These are phyloP conservation scores for Taphrina populina DNA, from an alignment of 1,139 yeast species.

Conservation along the genomic window DNA sequence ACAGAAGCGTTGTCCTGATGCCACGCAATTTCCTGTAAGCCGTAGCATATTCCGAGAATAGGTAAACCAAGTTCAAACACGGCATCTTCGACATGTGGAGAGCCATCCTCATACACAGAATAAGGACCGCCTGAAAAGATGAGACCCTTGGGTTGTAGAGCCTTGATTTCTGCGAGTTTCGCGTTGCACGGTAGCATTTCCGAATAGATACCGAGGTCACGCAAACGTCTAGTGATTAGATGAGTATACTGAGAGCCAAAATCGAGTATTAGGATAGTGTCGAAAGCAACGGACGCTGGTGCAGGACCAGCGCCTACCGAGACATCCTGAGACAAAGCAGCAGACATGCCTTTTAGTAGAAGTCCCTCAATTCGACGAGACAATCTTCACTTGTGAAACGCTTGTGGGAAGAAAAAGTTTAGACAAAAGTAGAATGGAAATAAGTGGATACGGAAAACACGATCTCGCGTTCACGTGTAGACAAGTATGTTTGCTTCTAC, in stretches of 20 bases:
- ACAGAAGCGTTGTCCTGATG: constrained; percentile 78
- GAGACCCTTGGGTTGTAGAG: constrained; percentile 95
- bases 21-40: constrained; percentile 99
- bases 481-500: too few species aligned
- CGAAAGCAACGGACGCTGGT: constrained; percentile 46
- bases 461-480: too few species aligned
- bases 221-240: constrained; percentile 90
- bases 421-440: too few species aligned
- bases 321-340: not conserved
- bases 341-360: too few species aligned
- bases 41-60: constrained; percentile 95
- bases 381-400: too few species aligned
- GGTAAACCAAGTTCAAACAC: constrained; percentile 90
- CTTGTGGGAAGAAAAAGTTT: too few species aligned
- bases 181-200: constrained; percentile 99
- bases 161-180: constrained; percentile 74
- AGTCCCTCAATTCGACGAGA: too few species aligned
- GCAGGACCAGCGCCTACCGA: constrained; percentile 34
- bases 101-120: constrained; percentile 90
- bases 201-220: constrained; percentile 97
- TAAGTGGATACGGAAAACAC: too few species aligned
- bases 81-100: constrained; percentile 97
- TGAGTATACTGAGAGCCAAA: constrained; percentile 97
- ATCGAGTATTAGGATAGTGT: constrained; percentile 94
- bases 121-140: constrained; percentile 97